phyloP scores from a whole-genome alignment of 441 rosid species.

The Hura crepitans region DNA sequence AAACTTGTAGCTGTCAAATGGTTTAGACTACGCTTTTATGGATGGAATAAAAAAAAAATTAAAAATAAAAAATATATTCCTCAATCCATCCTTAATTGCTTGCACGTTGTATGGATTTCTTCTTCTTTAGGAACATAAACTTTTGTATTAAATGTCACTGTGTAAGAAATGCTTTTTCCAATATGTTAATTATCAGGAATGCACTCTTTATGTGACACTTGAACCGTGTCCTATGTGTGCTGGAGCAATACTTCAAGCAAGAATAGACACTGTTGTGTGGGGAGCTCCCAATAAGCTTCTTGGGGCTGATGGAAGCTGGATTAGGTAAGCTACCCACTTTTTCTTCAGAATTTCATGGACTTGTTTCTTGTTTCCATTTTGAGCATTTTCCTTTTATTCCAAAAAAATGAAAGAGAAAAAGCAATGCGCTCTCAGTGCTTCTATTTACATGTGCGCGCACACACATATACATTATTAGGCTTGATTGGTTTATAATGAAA shows the following conservation, averaged over 20 bases:
- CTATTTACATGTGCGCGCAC: no score
- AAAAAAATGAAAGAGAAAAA: not conserved
- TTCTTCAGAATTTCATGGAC: not conserved
- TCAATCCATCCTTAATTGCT: not conserved
- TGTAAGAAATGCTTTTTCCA: not conserved
- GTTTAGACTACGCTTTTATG: not conserved
- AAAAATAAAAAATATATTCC: not conserved
- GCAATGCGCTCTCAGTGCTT: not conserved
- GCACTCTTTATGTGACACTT: constrained; percentile 86
- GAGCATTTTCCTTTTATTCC: not conserved
- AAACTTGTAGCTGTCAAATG: not conserved
- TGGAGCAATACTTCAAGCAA: constrained; percentile 97
- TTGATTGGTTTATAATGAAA: not conserved
- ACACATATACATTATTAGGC: not conserved
- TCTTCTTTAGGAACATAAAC: not conserved
- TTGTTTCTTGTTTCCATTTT: not conserved
- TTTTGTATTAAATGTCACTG: not conserved
- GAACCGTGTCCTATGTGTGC: constrained; percentile 99
- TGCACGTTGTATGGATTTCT: not conserved
- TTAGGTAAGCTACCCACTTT: constrained; percentile 44
- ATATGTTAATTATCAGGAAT: constrained; percentile 43
- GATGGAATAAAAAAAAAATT: not conserved
- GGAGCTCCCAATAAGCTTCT: constrained; percentile 99
- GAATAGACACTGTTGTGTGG: constrained; percentile 84
- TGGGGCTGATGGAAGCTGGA: constrained; percentile 99